Evolutionary conservation across 805 yeast species (phyloP).

Genomic region (Ogataea chonburiensis): DNA sequence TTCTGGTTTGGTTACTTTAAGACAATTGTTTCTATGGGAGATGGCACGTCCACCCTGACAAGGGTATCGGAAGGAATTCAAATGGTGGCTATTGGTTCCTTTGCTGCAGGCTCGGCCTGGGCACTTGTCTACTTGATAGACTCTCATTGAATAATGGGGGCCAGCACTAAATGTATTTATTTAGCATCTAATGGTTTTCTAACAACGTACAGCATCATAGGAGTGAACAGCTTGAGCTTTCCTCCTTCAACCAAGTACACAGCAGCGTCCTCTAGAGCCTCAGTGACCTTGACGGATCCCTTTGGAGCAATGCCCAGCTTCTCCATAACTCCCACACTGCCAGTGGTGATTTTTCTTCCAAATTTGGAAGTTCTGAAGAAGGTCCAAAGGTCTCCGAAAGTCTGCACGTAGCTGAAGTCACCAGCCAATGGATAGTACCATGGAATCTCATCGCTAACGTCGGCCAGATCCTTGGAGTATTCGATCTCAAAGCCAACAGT

Average conservation of each 20-base stretch:
- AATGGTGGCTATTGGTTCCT: conserved; percentile 94
- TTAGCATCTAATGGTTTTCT: conserved; percentile 62
- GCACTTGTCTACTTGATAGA: conserved; percentile 79
- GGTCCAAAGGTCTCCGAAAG: conserved; percentile 73
- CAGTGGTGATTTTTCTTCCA: conserved; percentile 86
- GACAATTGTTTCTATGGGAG: conserved; percentile 82
- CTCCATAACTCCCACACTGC: conserved; percentile 79
- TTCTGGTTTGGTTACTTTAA: conserved; percentile 85
- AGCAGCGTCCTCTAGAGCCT: conserved; percentile 95
- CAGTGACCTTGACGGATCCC: conserved; percentile 87
- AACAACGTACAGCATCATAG: conserved; percentile 93
- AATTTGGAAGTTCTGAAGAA: conserved; percentile 82
- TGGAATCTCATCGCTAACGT: conserved; percentile 77
- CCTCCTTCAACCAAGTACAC: conserved; percentile 94
- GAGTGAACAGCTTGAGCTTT: conserved; percentile 83
- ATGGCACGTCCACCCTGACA: conserved; percentile 58
- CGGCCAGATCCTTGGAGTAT: conserved; percentile 80
- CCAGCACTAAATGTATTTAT: conserved; percentile 7
- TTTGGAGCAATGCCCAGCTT: conserved; percentile 85
- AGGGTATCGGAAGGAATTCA: conserved; percentile 79
- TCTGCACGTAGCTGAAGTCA: conserved; percentile 85
- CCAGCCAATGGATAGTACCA: conserved; percentile 98
- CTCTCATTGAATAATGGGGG: conserved; percentile 3
- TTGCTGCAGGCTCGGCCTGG: conserved; percentile 98
- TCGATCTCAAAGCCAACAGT: conserved; percentile 84